phyloP scores from a whole-genome alignment of 768 basidiomycete genomes.

The Fomitopsis pulvina region DNA sequence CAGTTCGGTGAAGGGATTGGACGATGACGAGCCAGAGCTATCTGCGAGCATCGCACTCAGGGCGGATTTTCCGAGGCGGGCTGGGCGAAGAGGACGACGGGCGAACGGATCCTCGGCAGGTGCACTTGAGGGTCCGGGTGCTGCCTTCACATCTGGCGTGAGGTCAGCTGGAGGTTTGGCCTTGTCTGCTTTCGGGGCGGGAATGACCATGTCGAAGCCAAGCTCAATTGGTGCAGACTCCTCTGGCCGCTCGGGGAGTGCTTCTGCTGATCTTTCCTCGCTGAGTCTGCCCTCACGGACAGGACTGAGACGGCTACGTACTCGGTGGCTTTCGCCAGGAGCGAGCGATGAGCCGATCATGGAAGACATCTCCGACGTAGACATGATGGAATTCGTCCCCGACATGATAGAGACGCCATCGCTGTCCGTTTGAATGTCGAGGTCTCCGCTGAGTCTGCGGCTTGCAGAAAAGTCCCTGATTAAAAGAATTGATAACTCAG shows the following conservation, averaged over 20 bases:
- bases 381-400: conserved; percentile 39
- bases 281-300: conserved; percentile 40
- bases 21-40: conserved; percentile 44
- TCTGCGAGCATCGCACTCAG: conserved; percentile 72
- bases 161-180: neutral
- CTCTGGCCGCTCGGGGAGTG: conserved; percentile 22
- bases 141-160: neutral
- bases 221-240: conserved; percentile 25
- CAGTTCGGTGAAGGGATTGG: conserved; percentile 84
- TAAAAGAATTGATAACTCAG: neutral
- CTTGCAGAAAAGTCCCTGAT: conserved; percentile 69
- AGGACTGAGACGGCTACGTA: conserved; percentile 20
- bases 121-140: conserved; percentile 7
- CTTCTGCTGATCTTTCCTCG: conserved; percentile 22
- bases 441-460: conserved; percentile 27
- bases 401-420: conserved; percentile 59
- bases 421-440: conserved; percentile 47
- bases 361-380: conserved; percentile 47
- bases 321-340: conserved; percentile 29
- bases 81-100: conserved; percentile 41
- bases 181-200: conserved; percentile 15
- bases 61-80: conserved; percentile 47
- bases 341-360: conserved; percentile 44
- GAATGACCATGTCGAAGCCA: conserved; percentile 52
- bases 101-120: conserved; percentile 34